These are phyloP conservation scores for Acer negundo DNA, from an alignment of 345 rosid species.

Conservation along the genomic window DNA sequence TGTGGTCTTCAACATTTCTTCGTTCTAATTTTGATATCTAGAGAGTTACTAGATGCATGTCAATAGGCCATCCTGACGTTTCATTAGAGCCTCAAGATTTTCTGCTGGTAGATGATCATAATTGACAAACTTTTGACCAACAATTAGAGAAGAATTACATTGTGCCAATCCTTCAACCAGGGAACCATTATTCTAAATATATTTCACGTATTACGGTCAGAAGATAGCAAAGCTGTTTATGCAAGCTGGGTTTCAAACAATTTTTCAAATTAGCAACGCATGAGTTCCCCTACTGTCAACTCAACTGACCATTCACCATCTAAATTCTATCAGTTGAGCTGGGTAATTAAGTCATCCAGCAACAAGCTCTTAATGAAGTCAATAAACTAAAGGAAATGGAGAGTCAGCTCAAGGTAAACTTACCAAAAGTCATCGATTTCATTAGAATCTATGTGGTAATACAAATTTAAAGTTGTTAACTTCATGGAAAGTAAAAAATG, in stretches of 20 bases:
- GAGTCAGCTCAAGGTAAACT: background rate
- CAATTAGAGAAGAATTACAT: background rate
- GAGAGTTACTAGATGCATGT: background rate
- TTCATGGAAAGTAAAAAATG: background rate
- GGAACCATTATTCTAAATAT: background rate
- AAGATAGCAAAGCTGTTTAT: no score
- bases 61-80: background rate
- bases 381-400: no score
- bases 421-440: background rate
- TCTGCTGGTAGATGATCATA: background rate
- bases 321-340: no score
- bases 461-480: background rate
- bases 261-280: no score
- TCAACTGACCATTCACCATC: no score
- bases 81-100: background rate
- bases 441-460: background rate
- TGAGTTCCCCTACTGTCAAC: no score
- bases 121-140: background rate
- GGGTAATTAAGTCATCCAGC: no score
- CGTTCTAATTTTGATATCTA: background rate
- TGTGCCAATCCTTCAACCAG: background rate
- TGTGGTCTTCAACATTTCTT: background rate
- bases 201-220: background rate
- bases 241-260: no score
- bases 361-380: no score